Conservation (phyloP, 139 green algal species). For the Trebouxia sp. region DNA sequence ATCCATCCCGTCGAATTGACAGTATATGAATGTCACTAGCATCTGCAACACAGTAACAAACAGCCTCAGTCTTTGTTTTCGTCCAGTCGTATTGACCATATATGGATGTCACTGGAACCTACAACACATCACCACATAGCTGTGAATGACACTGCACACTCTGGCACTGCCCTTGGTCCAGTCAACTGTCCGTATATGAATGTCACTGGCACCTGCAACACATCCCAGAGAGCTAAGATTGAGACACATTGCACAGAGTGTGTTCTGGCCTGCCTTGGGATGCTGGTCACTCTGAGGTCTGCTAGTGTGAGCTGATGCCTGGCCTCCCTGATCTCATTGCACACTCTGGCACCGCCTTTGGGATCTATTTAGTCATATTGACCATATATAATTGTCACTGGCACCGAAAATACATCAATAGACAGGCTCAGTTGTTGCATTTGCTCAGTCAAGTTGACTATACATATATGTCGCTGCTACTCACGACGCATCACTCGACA, state of each 20-base stretch:
- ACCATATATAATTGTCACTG: slow-evolving; percentile 73
- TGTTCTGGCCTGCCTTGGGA: slow-evolving; percentile 53
- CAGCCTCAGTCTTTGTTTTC: slow-evolving; percentile 27
- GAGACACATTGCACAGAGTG: not conserved
- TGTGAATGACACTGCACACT: slow-evolving; percentile 29
- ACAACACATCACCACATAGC: slow-evolving; percentile 26
- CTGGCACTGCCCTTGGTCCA: slow-evolving; percentile 58
- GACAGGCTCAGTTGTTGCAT: slow-evolving; percentile 32
- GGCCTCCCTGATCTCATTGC: slow-evolving; percentile 12
- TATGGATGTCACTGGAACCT: slow-evolving; percentile 67
- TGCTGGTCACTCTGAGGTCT: slow-evolving; percentile 43
- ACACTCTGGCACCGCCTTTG: slow-evolving; percentile 29
- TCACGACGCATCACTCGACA: not conserved
- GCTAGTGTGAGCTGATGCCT: not conserved
- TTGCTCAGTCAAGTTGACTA: slow-evolving; percentile 73
- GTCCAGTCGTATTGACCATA: slow-evolving; percentile 81
- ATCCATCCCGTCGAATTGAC: slow-evolving; percentile 83
- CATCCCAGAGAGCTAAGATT: not conserved
- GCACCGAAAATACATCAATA: slow-evolving; percentile 63
- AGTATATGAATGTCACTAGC: slow-evolving; percentile 72
- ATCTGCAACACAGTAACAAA: slow-evolving; percentile 62
- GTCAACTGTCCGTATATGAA: slow-evolving; percentile 78
- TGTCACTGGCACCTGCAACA: not conserved
- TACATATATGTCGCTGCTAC: slow-evolving; percentile 71
- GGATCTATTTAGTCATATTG: slow-evolving; percentile 82